phyloP scores from a whole-genome alignment of 1,284 basidiomycete species.

The Apiotrichum porosum region DNA sequence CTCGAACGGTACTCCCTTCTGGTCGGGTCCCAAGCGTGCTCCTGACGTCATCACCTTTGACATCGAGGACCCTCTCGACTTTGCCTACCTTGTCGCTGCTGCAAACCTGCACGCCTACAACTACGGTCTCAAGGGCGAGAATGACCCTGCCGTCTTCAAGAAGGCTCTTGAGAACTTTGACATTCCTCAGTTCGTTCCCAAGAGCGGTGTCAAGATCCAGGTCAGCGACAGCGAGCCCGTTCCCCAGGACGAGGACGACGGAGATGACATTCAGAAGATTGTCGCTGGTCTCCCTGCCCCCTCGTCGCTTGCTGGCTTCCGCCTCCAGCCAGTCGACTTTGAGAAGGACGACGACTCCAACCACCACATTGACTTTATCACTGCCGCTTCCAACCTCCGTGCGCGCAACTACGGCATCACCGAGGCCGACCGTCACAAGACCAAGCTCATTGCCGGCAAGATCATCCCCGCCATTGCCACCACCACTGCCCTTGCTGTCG shows the following conservation, averaged over 20 bases:
- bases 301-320: constrained; percentile 87
- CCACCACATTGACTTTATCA: constrained; percentile 99
- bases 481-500: constrained; percentile 91
- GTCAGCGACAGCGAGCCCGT: constrained; percentile 87
- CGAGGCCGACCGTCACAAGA: constrained; percentile 83
- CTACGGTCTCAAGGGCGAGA: constrained; percentile 91
- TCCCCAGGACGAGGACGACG: constrained; percentile 55
- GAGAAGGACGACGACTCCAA: constrained; percentile 99
- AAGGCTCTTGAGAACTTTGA: constrained; percentile 79
- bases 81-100: constrained; percentile 85
- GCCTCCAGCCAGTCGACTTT: constrained; percentile 91
- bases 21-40: constrained; percentile 96
- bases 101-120: constrained; percentile 98
- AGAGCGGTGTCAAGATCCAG: constrained; percentile 88
- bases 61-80: constrained; percentile 74
- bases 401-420: constrained; percentile 93
- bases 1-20: constrained; percentile 88
- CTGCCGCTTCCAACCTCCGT: constrained; percentile 93
- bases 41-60: constrained; percentile 89
- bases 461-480: constrained; percentile 99
- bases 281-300: constrained; percentile 72
- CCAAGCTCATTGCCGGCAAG: constrained; percentile 98
- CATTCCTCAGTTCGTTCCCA: constrained; percentile 91
- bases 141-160: constrained; percentile 71
- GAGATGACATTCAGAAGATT: constrained; percentile 58